phyloP scores from a whole-genome alignment of 192 early-diverging fungal genomes.

The Umbelopsis isabellina region DNA sequence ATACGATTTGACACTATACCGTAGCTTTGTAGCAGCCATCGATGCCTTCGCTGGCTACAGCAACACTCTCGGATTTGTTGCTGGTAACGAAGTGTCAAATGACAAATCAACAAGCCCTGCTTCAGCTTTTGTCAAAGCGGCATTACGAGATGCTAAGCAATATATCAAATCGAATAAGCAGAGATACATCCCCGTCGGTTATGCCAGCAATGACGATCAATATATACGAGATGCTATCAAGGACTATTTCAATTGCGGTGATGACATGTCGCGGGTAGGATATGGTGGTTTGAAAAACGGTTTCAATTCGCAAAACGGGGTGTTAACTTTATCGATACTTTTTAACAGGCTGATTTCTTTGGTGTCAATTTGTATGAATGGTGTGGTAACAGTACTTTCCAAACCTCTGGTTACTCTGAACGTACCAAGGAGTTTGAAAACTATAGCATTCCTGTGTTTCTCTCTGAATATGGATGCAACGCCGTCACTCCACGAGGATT shows the following conservation, averaged over 20 bases:
- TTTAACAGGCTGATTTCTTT: constrained; percentile 65
- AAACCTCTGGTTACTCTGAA: constrained; percentile 68
- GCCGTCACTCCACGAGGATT: constrained; percentile 66
- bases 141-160: constrained; percentile 65
- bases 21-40: constrained; percentile 60
- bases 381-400: constrained; percentile 69
- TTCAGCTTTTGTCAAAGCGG: constrained; percentile 71
- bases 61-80: constrained; percentile 71
- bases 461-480: constrained; percentile 84
- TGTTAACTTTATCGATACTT: not conserved
- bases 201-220: constrained; percentile 75
- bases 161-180: constrained; percentile 54
- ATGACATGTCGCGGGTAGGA: constrained; percentile 46
- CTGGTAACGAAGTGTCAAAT: constrained; percentile 78
- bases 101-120: constrained; percentile 60
- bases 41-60: constrained; percentile 67
- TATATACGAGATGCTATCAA: constrained; percentile 66
- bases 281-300: not conserved
- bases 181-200: constrained; percentile 71
- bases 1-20: constrained; percentile 59
- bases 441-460: constrained; percentile 67
- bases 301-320: not conserved
- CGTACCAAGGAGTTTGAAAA: constrained; percentile 62
- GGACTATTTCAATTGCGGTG: constrained; percentile 74
- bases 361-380: constrained; percentile 80